Percentiles rank a stretch among this genome's conserved stretches.
Evolutionary conservation across 2,329 filamentous ascomycete species (phyloP).

Genomic region (Capronia americana): DNA sequence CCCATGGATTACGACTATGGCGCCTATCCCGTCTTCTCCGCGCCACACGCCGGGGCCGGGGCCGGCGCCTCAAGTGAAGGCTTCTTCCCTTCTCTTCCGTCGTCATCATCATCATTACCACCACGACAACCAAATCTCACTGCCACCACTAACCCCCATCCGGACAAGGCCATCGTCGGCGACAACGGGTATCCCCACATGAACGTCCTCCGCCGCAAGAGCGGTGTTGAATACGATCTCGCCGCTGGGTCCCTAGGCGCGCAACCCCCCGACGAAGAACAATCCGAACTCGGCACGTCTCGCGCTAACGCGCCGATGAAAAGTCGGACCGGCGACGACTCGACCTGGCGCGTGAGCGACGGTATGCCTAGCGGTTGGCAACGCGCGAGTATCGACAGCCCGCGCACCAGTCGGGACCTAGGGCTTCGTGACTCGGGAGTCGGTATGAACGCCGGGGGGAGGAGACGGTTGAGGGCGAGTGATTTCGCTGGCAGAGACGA

Average conservation of each 20-base stretch:
- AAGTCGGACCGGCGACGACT: conserved; percentile 20
- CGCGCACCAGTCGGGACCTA: conserved; percentile 20
- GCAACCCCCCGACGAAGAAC: neutral
- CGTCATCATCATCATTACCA: too few relatives aligned
- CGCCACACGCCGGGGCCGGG: neutral
- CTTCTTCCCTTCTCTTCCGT: neutral
- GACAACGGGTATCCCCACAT: conserved; percentile 34
- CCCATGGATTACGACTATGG: conserved; percentile 8
- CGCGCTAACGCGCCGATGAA: conserved; percentile 1
- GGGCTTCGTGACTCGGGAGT: conserved; percentile 10
- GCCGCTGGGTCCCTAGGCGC: conserved; percentile 11
- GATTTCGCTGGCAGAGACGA: conserved; percentile 15
- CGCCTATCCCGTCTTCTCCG: conserved; percentile 4
- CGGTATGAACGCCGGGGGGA: conserved; percentile 6
- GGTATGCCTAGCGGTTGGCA: conserved; percentile 36
- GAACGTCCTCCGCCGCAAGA: conserved; percentile 25
- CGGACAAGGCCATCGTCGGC: conserved; percentile 21
- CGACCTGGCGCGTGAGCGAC: conserved; percentile 29
- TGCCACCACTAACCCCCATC: neutral
- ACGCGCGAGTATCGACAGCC: conserved; percentile 18
- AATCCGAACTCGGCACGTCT: neutral
- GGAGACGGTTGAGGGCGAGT: conserved; percentile 19
- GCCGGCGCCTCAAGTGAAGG: neutral
- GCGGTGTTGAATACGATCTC: conserved; percentile 22
- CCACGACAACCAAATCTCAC: neutral